Conservation (phyloP, 73 alveolate genomes). For the Paramecium biaurelia region DNA sequence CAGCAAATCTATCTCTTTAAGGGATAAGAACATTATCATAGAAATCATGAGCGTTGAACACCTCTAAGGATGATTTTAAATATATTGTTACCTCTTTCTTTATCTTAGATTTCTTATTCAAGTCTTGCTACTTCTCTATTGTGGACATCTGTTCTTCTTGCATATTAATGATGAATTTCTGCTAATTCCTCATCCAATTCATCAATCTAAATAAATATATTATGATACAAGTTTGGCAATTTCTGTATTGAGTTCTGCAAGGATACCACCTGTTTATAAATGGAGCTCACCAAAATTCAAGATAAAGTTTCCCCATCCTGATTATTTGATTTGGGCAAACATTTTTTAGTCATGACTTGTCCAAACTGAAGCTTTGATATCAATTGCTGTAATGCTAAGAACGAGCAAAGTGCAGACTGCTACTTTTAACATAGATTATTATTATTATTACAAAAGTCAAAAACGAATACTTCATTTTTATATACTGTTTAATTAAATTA, state of each 20-base stretch:
- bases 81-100: constrained; percentile 34
- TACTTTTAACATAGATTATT: constrained; percentile 1
- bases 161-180: background rate
- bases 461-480: constrained; percentile 38
- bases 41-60: constrained; percentile 46
- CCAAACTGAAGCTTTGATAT: constrained; percentile 30
- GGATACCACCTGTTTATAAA: constrained; percentile 40
- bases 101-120: constrained; percentile 49
- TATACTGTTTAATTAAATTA: background rate
- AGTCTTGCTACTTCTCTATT: constrained; percentile 45
- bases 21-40: constrained; percentile 42
- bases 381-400: constrained; percentile 5
- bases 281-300: constrained; percentile 55
- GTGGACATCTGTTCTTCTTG: constrained; percentile 38
- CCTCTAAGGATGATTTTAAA: background rate
- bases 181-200: constrained; percentile 39
- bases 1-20: constrained; percentile 41
- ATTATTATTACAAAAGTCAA: background rate
- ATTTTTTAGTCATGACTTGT: constrained; percentile 17
- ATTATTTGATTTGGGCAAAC: background rate
- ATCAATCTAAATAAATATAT: constrained; percentile 1
- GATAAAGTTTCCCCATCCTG: constrained; percentile 44
- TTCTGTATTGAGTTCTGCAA: background rate
- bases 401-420: constrained; percentile 11
- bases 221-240: constrained; percentile 13